These are phyloP conservation scores for Ophiognomonia clavigignenti-juglandacearum DNA, from an alignment of 2,329 filamentous ascomycete species.

Conservation along the genomic window DNA sequence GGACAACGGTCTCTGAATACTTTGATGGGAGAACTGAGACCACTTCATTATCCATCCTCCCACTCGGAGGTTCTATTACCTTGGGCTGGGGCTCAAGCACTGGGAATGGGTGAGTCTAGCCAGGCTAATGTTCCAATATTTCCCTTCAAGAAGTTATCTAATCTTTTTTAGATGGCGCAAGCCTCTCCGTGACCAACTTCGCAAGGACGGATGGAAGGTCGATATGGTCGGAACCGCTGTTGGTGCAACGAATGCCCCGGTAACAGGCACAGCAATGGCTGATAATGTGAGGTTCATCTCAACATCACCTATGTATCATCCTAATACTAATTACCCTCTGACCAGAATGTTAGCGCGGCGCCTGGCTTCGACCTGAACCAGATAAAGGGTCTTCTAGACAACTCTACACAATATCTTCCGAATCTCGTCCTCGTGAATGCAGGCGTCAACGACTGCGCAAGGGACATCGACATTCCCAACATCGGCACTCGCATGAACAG, in stretches of 20 bases:
- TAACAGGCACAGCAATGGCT: slow-evolving; percentile 12
- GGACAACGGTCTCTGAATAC: too few species aligned
- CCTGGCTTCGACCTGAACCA: slow-evolving; percentile 16
- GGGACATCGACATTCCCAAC: slow-evolving; percentile 17
- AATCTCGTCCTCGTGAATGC: slow-evolving; percentile 24
- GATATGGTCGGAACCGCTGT: slow-evolving; percentile 23
- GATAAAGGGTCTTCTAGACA: slow-evolving; percentile 3
- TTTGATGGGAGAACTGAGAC: too few species aligned
- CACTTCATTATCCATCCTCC: too few species aligned
- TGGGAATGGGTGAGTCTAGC: neutral
- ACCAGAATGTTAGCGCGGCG: slow-evolving; percentile 2
- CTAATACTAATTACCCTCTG: neutral
- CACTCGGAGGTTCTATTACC: neutral
- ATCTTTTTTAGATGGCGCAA: slow-evolving; percentile 18
- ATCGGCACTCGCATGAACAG: slow-evolving; percentile 20
- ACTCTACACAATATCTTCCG: slow-evolving; percentile 12
- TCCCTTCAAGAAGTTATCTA: neutral
- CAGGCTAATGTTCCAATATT: neutral
- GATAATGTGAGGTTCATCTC: slow-evolving; percentile 23
- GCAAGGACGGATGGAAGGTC: slow-evolving; percentile 21
- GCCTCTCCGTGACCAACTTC: slow-evolving; percentile 18
- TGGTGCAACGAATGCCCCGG: slow-evolving; percentile 9
- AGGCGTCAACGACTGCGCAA: slow-evolving; percentile 27
- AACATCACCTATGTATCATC: neutral
- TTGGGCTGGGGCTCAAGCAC: neutral